A percentile compares a stretch with the other conserved stretches of the same genome.
These are phyloP conservation scores for Capronia epimyces DNA, from an alignment of 2,329 filamentous ascomycete genomes.

Conservation along the genomic window DNA sequence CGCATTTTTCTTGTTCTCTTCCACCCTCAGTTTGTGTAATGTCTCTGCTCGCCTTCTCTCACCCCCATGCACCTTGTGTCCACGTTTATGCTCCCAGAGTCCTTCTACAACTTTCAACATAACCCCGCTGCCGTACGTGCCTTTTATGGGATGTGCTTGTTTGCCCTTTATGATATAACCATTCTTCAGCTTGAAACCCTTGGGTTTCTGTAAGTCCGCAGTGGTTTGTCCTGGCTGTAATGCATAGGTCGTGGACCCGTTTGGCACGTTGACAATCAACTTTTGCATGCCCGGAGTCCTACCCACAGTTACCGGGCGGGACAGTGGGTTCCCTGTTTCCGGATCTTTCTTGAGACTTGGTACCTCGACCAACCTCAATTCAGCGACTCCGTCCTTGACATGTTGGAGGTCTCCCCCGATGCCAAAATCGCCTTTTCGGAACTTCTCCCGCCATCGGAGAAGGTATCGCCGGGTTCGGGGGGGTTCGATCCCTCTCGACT, in stretches of 20 bases:
- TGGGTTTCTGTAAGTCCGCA: conserved; percentile 50
- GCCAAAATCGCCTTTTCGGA: conserved; percentile 69
- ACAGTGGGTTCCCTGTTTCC: conserved; percentile 31
- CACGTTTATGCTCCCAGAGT: conserved; percentile 84
- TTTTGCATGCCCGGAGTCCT: conserved; percentile 52
- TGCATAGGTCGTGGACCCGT: conserved; percentile 52
- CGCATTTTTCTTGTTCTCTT: conserved; percentile 63
- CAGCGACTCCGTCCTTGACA: conserved; percentile 59
- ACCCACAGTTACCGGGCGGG: conserved; percentile 34
- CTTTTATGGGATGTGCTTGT: conserved; percentile 64
- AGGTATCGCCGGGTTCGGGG: conserved; percentile 77
- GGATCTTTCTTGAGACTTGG: conserved; percentile 37
- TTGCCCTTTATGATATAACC: conserved; percentile 69
- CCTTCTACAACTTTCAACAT: conserved; percentile 70
- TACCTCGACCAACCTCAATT: conserved; percentile 55
- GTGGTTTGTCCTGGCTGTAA: conserved; percentile 39
- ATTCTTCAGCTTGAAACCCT: conserved; percentile 62
- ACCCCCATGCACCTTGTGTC: conserved; percentile 91
- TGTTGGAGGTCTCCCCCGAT: conserved; percentile 74
- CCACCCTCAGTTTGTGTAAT: conserved; percentile 74
- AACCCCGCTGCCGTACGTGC: conserved; percentile 54
- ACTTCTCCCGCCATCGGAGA: conserved; percentile 80
- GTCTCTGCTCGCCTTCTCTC: conserved; percentile 84
- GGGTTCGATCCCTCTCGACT: conserved; percentile 79
- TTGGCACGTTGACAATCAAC: conserved; percentile 56